Percentiles rank a stretch among this genome's conserved stretches.
Evolutionary conservation across 495 filamentous ascomycete species (phyloP).

Genomic region (Penicillium alfredii): DNA sequence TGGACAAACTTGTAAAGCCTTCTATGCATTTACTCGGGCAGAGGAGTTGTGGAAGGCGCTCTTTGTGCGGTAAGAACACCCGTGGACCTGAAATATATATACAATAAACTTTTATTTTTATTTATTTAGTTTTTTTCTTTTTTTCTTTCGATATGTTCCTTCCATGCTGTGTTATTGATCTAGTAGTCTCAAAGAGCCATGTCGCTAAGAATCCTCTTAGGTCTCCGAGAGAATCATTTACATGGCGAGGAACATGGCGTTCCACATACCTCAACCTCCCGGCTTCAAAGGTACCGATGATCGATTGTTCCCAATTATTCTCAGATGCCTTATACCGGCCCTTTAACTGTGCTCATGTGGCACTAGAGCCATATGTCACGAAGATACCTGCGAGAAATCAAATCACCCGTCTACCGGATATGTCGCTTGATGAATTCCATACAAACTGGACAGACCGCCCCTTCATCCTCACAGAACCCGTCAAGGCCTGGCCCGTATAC

Average conservation of each 20-base stretch:
- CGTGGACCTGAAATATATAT: conserved; percentile 1
- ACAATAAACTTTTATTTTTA: too few species aligned
- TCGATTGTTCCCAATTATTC: conserved; percentile 70
- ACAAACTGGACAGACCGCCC: conserved; percentile 70
- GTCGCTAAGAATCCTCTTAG: conserved; percentile 18
- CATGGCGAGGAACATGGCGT: conserved; percentile 85
- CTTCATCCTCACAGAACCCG: conserved; percentile 83
- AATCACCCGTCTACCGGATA: conserved; percentile 62
- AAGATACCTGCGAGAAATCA: conserved; percentile 69
- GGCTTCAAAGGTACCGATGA: conserved; percentile 43
- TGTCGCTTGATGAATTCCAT: conserved; percentile 69
- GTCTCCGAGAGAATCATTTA: conserved; percentile 42
- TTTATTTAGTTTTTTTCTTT: too few species aligned
- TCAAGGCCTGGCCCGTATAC: conserved; percentile 78
- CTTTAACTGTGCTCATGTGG: conserved; percentile 79
- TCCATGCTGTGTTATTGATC: conserved; percentile 1
- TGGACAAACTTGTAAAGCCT: conserved; percentile 78
- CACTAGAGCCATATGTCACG: conserved; percentile 55
- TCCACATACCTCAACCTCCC: conserved; percentile 67
- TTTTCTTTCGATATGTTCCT: too few species aligned
- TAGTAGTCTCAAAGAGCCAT: not conserved
- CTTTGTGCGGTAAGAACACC: conserved; percentile 70
- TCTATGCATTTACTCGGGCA: conserved; percentile 78
- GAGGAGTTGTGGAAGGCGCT: conserved; percentile 91
- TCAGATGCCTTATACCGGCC: conserved; percentile 89